Base-by-base conservation (phyloP, 1,284 basidiomycete species). In the Exobasidium rhododendri region DNA sequence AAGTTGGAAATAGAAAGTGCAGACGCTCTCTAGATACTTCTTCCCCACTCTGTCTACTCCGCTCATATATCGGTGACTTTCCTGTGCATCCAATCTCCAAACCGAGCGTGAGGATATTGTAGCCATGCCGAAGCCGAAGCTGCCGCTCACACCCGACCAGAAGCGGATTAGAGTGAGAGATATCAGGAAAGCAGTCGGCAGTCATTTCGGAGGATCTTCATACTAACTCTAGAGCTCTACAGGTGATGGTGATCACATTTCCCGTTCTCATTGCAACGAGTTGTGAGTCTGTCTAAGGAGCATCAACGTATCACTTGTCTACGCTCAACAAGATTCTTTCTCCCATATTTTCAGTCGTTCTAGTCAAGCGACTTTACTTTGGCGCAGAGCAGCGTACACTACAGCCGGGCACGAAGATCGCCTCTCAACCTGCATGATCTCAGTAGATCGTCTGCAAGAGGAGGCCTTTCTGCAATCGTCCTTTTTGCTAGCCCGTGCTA, bases 221-320 rank as follows among this genome's bases (percentile, higher is more conserved):
- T n/a, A n/a, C n/a, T n/a, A n/a, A n/a, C 29, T 29, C 26, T 54
- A 11, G 52, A 14, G 26, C 13, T 40, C 31, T 29, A 20, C 52
- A 55, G 52, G 22, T 55, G n/a, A 55, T 55, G 52, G 52, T 55
- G 2, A 31, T 55, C 52, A 55, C 52, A 24, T 55, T 55, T 55
- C 52, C 52, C 14, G 29, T 55, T 44, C 30, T 55, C 4, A 29
- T 55, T 2, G 52, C 52, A 55, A 55, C 32, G 17, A 55, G 52
- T 44, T 26, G 52, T 55, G 30, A 30, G 52, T 40, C 24, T 40
- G n/a, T n/a, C n/a, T 14, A 22, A 44, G n/a, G 43, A 22, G 43
- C 43, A 44, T n/a, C n/a, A n/a, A n/a, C n/a, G n/a, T n/a, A n/a
- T n/a, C n/a, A n/a, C n/a, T n/a, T n/a, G n/a, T n/a, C n/a, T n/a